Base-by-base conservation (phyloP, 306 rosid genomes). In the Cicer cuneatum region DNA sequence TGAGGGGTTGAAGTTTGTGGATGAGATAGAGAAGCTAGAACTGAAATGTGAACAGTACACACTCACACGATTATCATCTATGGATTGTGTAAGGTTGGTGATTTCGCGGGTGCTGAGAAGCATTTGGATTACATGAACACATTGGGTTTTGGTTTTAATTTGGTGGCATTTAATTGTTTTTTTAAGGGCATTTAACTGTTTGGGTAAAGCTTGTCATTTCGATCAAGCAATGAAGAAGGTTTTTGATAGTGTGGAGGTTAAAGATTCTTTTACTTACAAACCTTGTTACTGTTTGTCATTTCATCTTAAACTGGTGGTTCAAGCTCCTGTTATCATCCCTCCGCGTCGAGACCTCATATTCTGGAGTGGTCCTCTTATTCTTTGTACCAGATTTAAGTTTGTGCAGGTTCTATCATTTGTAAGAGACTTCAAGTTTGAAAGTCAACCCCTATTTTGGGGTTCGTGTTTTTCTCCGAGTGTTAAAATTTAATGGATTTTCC, bases 151-250 rank as follows among this genome's bases (percentile, higher is more conserved):
- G 73, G 76, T 7, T 85, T 71, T 49, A 93, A 87, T 71, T 67
- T 89, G 91, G 93, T 87, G 33, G 94, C 97, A 7, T 19, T 66
- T 24, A 24, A 24, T 4, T 24, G 33, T 24, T 24, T 3, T 24
- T 24, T 24, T 24, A 24, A 24, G 33, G 4, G 35, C 35, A 29
- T 29, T 29, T 24, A 91, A 91, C 67, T 89, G 94, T 37, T 79
- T 89, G 80, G 80, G 98, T 74, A 93, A 87, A 86, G 84, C 90
- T 35, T 96, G 96, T 75, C 86, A 80, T 6, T 84, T 89, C 24
- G 92, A 91, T 69, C 60, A 39, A 39, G 98, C 97, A 8, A 53
- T 91, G 74, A 82, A 72, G 74, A 82, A 72, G 72, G 70, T 91
- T 58, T 93, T 88, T 81, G 82, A 89, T 49, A 72, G 83, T 10